Conservation (phyloP, 768 basidiomycete species). For the Tylopilus plumbeoviolaceoides region DNA sequence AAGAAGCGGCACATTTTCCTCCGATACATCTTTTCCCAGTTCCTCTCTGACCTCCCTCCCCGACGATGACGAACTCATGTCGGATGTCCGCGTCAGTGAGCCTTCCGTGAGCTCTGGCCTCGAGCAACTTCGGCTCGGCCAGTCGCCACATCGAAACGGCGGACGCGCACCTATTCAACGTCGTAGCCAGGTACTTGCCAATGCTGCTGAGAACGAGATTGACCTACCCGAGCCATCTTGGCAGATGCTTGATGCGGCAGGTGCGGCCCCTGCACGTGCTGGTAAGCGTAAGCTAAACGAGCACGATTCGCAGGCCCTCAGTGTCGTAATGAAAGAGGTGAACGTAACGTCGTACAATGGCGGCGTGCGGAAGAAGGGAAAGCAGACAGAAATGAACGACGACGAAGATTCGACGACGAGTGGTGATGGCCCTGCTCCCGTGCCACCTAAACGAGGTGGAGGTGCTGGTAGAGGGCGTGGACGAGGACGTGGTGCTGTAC, state of each 20-base stretch:
- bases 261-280: constrained; percentile 23
- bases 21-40: constrained; percentile 8
- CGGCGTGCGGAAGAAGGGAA: constrained; percentile 24
- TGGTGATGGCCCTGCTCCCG: constrained; percentile 6
- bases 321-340: constrained; percentile 22
- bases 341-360: constrained; percentile 5
- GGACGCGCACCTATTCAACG: constrained; percentile 37
- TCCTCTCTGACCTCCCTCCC: constrained; percentile 22
- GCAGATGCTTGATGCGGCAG: constrained; percentile 46
- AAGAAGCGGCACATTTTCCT: constrained; percentile 6
- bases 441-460: constrained; percentile 15
- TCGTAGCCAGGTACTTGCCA: constrained; percentile 43
- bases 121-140: constrained; percentile 32
- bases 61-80: constrained; percentile 18
- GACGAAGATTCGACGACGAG: constrained; percentile 11
- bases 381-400: constrained; percentile 13
- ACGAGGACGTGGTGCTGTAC: constrained; percentile 15
- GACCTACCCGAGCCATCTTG: constrained; percentile 49
- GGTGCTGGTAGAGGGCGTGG: constrained; percentile 21
- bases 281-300: constrained; percentile 37
- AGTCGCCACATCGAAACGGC: constrained; percentile 3
- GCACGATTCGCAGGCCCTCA: constrained; percentile 25
- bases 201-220: constrained; percentile 40
- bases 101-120: constrained; percentile 32
- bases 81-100: constrained; percentile 9